Evolutionary conservation across 1,284 basidiomycete species (phyloP), one percentile per base, ranked within the genome.

Genomic region (Stereum hirsutum): DNA sequence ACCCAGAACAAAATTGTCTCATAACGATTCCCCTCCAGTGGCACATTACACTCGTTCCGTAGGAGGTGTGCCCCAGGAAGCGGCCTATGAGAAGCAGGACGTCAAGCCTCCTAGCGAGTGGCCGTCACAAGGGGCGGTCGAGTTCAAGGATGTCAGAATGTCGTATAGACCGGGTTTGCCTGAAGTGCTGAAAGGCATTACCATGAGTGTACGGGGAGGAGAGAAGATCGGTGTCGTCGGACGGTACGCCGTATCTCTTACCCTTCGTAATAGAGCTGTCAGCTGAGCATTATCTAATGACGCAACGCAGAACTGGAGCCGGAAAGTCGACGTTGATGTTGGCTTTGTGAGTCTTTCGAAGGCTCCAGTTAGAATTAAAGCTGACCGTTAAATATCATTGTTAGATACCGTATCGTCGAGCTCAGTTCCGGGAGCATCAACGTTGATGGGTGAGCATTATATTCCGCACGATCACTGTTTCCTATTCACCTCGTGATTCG

Each of bases 151-250:
- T 40, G 66, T 85, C 5, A 72, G 76, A 14, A 61, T 89, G 54
- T 78, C 66, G 49, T 89, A 90, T 60, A 65, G 87, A 15, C 79
- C 81, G 0, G 81, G 75, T 42, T 66, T 86, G 31, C 79, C 83
- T 2, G 56, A 75, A 43, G 81, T 89, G 42, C 62, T 90, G 38
- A 79, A 78, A 61, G 74, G 72, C 37, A 59, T 90, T 53, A 71
- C 72, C 35, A 73, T 89, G 78, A 59, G 68, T 42, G 65, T 89
- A 41, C 50, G 68, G 44, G 64, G 82, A 52, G 88, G 90, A 53
- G 90, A 95, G 61, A 94, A 95, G 68, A 84, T 95, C 53, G 89
- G 89, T 46, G 83, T 90, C 38, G 86, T 92, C 41, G 84, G 84
- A 47, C 66, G 80, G 74, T 61, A 32, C 15, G 59, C 50, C 4